Evolutionary conservation across 345 rosid genomes (phyloP).

Genomic region (Raphanus sativus): DNA sequence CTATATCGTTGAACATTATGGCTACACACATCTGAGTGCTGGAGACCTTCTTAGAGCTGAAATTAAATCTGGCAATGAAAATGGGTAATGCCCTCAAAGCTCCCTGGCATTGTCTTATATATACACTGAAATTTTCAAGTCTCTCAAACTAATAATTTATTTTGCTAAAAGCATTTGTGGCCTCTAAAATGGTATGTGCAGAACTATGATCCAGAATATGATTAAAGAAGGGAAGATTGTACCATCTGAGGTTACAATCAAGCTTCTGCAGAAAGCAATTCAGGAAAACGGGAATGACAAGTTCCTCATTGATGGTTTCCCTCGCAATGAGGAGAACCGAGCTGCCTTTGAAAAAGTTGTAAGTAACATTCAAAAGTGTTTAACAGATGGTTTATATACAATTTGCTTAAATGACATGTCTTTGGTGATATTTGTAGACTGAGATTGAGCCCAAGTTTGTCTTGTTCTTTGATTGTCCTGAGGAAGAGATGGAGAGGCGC

Average conservation of each 20-base stretch:
- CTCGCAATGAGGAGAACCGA: conserved; percentile 87
- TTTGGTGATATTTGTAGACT: conserved; percentile 40
- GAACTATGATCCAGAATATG: conserved; percentile 62
- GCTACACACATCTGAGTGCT: conserved; percentile 82
- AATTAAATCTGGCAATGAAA: conserved; percentile 77
- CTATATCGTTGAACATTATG: conserved; percentile 61
- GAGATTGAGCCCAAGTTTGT: conserved; percentile 50
- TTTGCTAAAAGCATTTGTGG: background rate
- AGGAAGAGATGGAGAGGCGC: conserved; percentile 70
- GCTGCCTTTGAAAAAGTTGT: conserved; percentile 77
- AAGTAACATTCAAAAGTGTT: conserved; percentile 28
- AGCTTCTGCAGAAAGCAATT: conserved; percentile 79
- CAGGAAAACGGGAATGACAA: conserved; percentile 58
- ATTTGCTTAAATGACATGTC: background rate
- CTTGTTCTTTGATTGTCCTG: conserved; percentile 53
- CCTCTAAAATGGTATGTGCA: conserved; percentile 21
- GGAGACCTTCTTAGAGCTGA: conserved; percentile 88
- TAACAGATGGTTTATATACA: background rate
- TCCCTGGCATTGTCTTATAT: background rate
- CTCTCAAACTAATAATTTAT: too few relatives aligned
- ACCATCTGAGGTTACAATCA: conserved; percentile 82
- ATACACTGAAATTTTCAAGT: background rate
- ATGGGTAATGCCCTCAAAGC: conserved; percentile 50
- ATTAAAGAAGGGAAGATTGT: conserved; percentile 63
- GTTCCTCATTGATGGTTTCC: conserved; percentile 86